A percentile compares a stretch with the other conserved stretches of the same genome.
These are phyloP conservation scores for Clitopilus passeckerianus DNA, from an alignment of 768 basidiomycete genomes.

Conservation along the genomic window DNA sequence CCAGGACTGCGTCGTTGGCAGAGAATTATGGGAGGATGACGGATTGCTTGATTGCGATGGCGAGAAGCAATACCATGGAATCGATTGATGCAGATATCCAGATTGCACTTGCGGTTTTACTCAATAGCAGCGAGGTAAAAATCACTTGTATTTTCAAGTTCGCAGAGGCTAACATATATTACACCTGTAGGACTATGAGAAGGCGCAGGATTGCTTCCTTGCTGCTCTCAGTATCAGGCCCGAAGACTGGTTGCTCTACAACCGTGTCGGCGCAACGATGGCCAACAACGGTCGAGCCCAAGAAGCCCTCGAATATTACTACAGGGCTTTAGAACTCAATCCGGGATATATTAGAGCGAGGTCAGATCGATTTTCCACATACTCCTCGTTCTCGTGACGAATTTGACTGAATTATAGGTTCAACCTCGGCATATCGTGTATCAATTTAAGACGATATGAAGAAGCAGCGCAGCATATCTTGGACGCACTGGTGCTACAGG, in stretches of 20 bases:
- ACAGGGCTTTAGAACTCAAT: conserved; percentile 79
- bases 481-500: conserved; percentile 86
- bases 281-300: conserved; percentile 81
- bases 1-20: conserved; percentile 20
- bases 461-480: conserved; percentile 86
- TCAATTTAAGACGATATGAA: conserved; percentile 82
- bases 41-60: conserved; percentile 79
- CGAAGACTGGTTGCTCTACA: conserved; percentile 92
- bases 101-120: conserved; percentile 86
- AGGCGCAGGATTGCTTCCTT: conserved; percentile 92
- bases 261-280: conserved; percentile 90
- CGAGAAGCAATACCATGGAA: conserved; percentile 47
- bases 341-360: conserved; percentile 89
- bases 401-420: conserved; percentile 39
- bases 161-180: conserved; percentile 5
- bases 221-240: conserved; percentile 86
- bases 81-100: conserved; percentile 92
- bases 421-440: conserved; percentile 90
- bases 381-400: not conserved
- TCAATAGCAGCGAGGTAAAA: conserved; percentile 86
- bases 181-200: conserved; percentile 73
- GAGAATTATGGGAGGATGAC: conserved; percentile 54
- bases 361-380: conserved; percentile 27
- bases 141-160: not conserved
- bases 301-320: conserved; percentile 85